These are phyloP conservation scores for Populus euphratica DNA, from an alignment of 345 rosid genomes.

Conservation along the genomic window DNA sequence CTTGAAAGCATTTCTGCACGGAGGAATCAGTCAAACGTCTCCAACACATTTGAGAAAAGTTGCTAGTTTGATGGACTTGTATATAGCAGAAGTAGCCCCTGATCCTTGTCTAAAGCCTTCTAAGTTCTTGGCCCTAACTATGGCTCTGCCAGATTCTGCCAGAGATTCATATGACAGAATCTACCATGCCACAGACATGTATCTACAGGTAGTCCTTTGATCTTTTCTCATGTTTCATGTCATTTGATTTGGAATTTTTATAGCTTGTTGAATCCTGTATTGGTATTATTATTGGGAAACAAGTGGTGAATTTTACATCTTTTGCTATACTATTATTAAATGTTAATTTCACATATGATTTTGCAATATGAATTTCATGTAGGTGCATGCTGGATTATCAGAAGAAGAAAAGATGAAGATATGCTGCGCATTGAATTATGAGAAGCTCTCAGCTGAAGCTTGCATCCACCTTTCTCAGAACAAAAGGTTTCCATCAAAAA, in stretches of 20 bases:
- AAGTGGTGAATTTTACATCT: neutral
- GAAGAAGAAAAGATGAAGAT: slow-evolving; percentile 69
- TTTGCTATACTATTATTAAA: neutral
- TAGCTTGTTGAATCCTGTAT: neutral
- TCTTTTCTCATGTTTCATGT: neutral
- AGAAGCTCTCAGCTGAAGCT: slow-evolving; percentile 62
- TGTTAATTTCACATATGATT: neutral
- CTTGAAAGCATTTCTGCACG: slow-evolving; percentile 51
- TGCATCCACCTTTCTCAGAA: slow-evolving; percentile 58
- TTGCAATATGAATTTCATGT: slow-evolving; percentile 7
- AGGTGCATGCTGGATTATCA: slow-evolving; percentile 72
- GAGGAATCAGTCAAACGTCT: slow-evolving; percentile 29
- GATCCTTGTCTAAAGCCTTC: slow-evolving; percentile 73
- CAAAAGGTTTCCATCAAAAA: slow-evolving; percentile 52
- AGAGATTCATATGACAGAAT: slow-evolving; percentile 63
- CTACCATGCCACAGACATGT: slow-evolving; percentile 71
- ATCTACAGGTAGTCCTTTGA: slow-evolving; percentile 58
- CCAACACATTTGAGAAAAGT: slow-evolving; percentile 48
- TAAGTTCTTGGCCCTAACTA: slow-evolving; percentile 59
- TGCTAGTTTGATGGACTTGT: slow-evolving; percentile 65
- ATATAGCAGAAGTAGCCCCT: slow-evolving; percentile 85
- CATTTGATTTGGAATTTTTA: neutral
- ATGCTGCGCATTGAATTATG: slow-evolving; percentile 50
- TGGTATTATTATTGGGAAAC: neutral
- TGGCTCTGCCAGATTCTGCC: slow-evolving; percentile 62